phyloP scores from a whole-genome alignment of 1,284 basidiomycete species.

The Pterulicium gracile region DNA sequence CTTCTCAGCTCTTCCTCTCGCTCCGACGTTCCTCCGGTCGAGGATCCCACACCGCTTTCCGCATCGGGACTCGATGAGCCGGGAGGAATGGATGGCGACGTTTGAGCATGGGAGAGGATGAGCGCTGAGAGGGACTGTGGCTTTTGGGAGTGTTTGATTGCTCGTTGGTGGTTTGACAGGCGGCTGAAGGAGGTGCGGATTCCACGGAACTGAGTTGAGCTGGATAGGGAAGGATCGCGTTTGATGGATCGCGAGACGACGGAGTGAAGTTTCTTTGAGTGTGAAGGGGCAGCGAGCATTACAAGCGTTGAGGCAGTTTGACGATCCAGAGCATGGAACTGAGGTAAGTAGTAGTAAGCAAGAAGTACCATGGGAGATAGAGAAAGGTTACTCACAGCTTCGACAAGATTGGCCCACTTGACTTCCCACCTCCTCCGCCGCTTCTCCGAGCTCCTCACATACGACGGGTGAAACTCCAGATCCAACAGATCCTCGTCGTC shows the following conservation, averaged over 20 bases:
- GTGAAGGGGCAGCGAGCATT: constrained; percentile 61
- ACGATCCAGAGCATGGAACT: constrained; percentile 70
- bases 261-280: constrained; percentile 50
- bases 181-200: constrained; percentile 47
- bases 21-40: constrained; percentile 25
- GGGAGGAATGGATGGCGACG: constrained; percentile 26
- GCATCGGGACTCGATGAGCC: constrained; percentile 45
- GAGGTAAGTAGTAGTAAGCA: constrained; percentile 11
- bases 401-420: constrained; percentile 60
- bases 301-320: constrained; percentile 71
- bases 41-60: not conserved
- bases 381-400: constrained; percentile 38
- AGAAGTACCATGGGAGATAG: constrained; percentile 7
- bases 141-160: constrained; percentile 22
- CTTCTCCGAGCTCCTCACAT: constrained; percentile 53
- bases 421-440: constrained; percentile 59
- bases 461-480: constrained; percentile 65
- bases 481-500: constrained; percentile 63
- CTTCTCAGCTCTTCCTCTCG: constrained; percentile 53
- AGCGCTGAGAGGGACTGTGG: not conserved
- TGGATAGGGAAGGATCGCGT: constrained; percentile 34
- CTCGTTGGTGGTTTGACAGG: constrained; percentile 45
- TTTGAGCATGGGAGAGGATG: not conserved
- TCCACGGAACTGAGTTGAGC: constrained; percentile 36
- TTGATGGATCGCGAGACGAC: constrained; percentile 58